Evolutionary conservation across 257 asterid genomes (phyloP), one percentile per base, ranked within the genome.

Genomic region (Galeopsis tetrahit): DNA sequence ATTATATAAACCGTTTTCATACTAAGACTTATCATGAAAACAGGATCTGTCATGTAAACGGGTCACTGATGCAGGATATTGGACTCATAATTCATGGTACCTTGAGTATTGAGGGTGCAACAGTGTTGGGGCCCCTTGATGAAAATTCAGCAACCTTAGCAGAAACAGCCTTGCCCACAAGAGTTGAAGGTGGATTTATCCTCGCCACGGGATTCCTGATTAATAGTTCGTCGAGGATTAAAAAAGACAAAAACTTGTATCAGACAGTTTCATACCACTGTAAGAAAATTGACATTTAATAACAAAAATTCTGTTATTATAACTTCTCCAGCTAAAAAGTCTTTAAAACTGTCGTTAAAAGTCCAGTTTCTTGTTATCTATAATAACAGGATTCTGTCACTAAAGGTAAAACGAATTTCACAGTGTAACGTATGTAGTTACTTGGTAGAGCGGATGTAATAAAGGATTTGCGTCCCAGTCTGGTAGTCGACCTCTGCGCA

Each of bases 41-140:
- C n/a, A n/a, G n/a, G n/a, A n/a, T n/a, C n/a, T n/a, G n/a, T n/a
- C n/a, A n/a, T n/a, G n/a, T n/a, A n/a, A n/a, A n/a, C n/a, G n/a
- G n/a, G n/a, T n/a, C n/a, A n/a, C n/a, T n/a, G n/a, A n/a, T n/a
- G n/a, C n/a, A n/a, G n/a, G n/a, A n/a, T n/a, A n/a, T n/a, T n/a
- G n/a, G n/a, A n/a, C n/a, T n/a, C n/a, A n/a, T n/a, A n/a, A n/a
- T n/a, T n/a, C n/a, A n/a, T n/a, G 3, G 48, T 56, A 77, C 85
- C 85, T 81, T 81, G 63, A 81, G 85, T 62, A 78, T 28, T 38
- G 85, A 71, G 42, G 85, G 53, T 61, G 82, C 76, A 4, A 78
- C 17, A 7, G 78, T 34, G 74, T 78, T 81, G n/a, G 85, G 85
- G 38, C 85, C 85, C 71, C 82, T 74, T 28, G 85, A 78, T n/a